Conservation (phyloP, 2,329 filamentous ascomycete species). For the Talaromyces sp. region DNA sequence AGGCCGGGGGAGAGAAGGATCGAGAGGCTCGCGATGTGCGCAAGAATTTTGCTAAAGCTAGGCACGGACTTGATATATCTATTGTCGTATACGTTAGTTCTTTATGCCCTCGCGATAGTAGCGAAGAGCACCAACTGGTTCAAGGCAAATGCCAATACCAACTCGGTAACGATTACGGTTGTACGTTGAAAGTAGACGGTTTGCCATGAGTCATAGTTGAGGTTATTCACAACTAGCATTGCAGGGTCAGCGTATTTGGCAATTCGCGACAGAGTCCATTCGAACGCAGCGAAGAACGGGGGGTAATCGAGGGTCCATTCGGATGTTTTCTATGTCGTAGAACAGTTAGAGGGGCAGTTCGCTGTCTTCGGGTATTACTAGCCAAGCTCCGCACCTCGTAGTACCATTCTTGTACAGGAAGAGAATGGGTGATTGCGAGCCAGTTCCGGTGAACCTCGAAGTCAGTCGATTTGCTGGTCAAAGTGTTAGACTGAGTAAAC, state of each 20-base stretch:
- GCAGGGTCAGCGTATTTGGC: slow-evolving; percentile 73
- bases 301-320: slow-evolving; percentile 99
- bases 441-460: slow-evolving; percentile 99
- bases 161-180: slow-evolving; percentile 83
- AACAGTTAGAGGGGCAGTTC: not conserved
- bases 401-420: slow-evolving; percentile 89
- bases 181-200: slow-evolving; percentile 89
- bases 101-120: not conserved
- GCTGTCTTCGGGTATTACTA: not conserved
- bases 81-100: slow-evolving; percentile 24
- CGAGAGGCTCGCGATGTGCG: slow-evolving; percentile 83
- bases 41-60: slow-evolving; percentile 64
- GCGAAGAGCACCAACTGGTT: slow-evolving; percentile 57
- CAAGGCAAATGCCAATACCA: slow-evolving; percentile 79
- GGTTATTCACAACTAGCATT: slow-evolving; percentile 78
- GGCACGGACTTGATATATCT: slow-evolving; percentile 75
- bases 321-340: slow-evolving; percentile 68
- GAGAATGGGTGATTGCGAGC: slow-evolving; percentile 90
- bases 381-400: slow-evolving; percentile 62
- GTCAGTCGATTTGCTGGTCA: slow-evolving; percentile 86
- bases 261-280: slow-evolving; percentile 83
- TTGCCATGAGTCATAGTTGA: slow-evolving; percentile 87
- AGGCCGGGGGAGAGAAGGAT: slow-evolving; percentile 89
- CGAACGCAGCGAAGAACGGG: slow-evolving; percentile 96
- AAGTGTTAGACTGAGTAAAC: not conserved